phyloP scores from a whole-genome alignment of 192 early-diverging fungal genomes.

The Coemansia sp. region DNA sequence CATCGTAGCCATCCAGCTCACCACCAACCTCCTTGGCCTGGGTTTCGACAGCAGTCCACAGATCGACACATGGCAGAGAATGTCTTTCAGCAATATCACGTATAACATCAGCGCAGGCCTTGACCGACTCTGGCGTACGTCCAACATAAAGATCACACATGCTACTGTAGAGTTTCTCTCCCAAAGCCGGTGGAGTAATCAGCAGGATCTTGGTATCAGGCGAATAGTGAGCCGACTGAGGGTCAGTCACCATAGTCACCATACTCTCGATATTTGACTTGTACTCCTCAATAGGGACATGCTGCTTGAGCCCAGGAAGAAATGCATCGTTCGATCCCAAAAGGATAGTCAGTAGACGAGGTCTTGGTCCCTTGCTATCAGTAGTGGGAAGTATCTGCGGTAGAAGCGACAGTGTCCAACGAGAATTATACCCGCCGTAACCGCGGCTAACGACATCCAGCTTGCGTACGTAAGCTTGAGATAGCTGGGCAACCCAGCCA shows the following conservation, averaged over 20 bases:
- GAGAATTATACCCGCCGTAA: conserved; percentile 39
- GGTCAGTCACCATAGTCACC: conserved; percentile 4
- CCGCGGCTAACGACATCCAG: conserved; percentile 50
- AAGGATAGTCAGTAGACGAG: conserved; percentile 27
- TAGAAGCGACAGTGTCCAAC: conserved; percentile 13
- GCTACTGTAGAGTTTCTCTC: conserved; percentile 6
- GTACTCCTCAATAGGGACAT: conserved; percentile 47
- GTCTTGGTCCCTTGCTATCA: neutral
- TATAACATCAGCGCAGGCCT: conserved; percentile 26
- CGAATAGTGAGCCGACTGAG: conserved; percentile 11
- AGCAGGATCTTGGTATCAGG: conserved; percentile 21
- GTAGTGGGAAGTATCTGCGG: conserved; percentile 18
- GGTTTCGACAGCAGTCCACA: conserved; percentile 40
- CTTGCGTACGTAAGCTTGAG: conserved; percentile 23
- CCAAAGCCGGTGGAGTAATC: conserved; percentile 45
- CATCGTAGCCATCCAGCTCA: conserved; percentile 21
- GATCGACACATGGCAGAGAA: conserved; percentile 28
- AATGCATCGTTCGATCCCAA: conserved; percentile 50
- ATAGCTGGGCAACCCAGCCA: conserved; percentile 49
- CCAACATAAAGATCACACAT: neutral
- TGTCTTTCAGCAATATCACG: conserved; percentile 7
- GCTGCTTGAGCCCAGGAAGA: conserved; percentile 5
- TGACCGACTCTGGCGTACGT: conserved; percentile 4
- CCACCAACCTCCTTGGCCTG: neutral
- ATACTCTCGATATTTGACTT: conserved; percentile 17